Base-by-base conservation (phyloP, 1,284 basidiomycete species). In the Amylostereum chailletii region DNA sequence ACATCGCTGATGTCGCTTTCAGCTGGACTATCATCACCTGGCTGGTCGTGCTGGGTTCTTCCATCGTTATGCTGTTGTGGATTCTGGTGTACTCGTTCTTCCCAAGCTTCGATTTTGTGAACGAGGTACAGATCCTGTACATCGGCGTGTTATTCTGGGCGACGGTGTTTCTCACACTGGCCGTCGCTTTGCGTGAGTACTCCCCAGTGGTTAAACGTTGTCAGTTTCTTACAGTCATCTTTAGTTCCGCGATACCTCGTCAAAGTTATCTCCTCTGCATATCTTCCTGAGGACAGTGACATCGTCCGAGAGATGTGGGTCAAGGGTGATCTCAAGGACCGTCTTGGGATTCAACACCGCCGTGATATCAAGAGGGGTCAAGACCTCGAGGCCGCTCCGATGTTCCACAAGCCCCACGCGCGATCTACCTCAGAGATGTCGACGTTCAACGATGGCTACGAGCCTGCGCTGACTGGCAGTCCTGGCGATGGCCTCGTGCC, bases 231-330 rank as follows among this genome's bases (percentile, higher is more conserved):
- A 61, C 42, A 44, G 37, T 47, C 39, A 34, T 48, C 19, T 29
- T 33, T 48, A 90, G 88, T 75, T 6, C 87, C 87, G 5, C 77
- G 85, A 3, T 86, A 85, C 67, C 49, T 90, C 39, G 68, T 81
- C 67, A 90, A 90, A 60, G 90, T 77, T 64, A 60, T 82, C 47
- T 71, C 75, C 11, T 73, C 79, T 2, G 72, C 80, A 0, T 92
- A 90, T 59, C 67, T 64, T 46, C 89, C 90, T 3, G 70, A 83
- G 11, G 90, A 93, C 70, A 83, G 80, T 63, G 89, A 94, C 59
- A 85, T 95, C 53, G 73, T 96, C 7, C 82, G 93, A 26, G 93
- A 96, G 66, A 85, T 82, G 72, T 94, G 91, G 91, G 86, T 94
- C 4, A 65, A 68, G 45, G 91, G 91, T 3, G 81, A 91, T 59